These are phyloP conservation scores for Elsinoe australis DNA, from an alignment of 2,329 filamentous ascomycete genomes.

Conservation along the genomic window DNA sequence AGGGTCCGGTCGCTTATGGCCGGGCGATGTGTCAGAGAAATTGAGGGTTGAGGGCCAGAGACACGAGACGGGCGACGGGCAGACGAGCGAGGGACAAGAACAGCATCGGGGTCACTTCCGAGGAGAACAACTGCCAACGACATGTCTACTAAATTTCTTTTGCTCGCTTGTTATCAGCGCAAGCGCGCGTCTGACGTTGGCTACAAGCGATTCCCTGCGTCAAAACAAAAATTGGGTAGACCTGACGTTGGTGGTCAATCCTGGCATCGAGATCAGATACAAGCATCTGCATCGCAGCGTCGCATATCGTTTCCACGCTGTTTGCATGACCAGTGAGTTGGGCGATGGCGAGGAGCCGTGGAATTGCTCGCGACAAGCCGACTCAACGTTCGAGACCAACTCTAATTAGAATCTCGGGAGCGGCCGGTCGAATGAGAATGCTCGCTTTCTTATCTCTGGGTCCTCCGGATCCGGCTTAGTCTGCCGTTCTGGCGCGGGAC, in stretches of 20 bases:
- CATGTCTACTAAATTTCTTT: no score
- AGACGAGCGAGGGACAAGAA: neutral
- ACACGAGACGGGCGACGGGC: neutral
- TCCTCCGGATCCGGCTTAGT: conserved; percentile 9
- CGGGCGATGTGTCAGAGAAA: conserved; percentile 13
- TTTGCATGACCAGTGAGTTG: no score
- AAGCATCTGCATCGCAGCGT: no score
- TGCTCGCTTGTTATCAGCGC: neutral
- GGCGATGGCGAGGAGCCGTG: neutral
- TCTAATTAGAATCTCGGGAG: neutral
- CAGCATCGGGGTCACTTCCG: conserved; percentile 13
- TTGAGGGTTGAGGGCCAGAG: neutral
- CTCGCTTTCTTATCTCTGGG: conserved; percentile 18
- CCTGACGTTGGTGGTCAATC: neutral
- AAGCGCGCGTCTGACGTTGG: conserved; percentile 9
- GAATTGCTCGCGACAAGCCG: conserved; percentile 1
- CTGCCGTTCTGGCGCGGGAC: conserved; percentile 3
- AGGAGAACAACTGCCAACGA: no score
- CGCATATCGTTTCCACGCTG: no score
- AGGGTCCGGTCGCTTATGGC: neutral
- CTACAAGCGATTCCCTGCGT: conserved; percentile 2
- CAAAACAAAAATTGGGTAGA: neutral
- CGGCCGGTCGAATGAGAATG: conserved; percentile 17
- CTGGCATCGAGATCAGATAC: neutral
- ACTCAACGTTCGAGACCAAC: conserved; percentile 6